Base-by-base conservation (phyloP, 1,284 basidiomycete species). In the Farysia itapuensis region DNA sequence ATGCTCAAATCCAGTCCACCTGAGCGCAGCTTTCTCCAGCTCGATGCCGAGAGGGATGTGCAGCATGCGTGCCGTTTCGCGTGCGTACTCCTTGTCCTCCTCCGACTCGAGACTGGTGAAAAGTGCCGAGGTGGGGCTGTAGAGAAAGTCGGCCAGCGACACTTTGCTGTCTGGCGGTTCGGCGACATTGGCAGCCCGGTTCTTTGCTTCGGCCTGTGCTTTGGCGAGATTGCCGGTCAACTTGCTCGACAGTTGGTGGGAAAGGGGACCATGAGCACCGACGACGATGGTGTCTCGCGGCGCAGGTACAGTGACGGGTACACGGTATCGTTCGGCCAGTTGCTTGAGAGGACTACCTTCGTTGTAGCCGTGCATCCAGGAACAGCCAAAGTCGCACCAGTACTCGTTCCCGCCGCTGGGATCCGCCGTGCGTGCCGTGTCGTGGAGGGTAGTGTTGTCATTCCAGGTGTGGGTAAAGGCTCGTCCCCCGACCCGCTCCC, bases 51-150 rank as follows among this genome's bases (percentile, higher is more conserved):
- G 70, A 0, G 79, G 79, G 14, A 81, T 75, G 45, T 82, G 80
- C 23, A 80, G 71, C 31, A 77, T 77, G 23, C 81, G 67, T 0
- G 80, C 79, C 23, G 81, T 61, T 6, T 68, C 72, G 13, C 63
- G 43, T 1, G 75, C 77, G 0, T 74, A 61, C 13, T 53, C 32
- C 30, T 81, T 81, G 82, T 96, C 92, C 83, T 93, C 90, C 20
- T 56, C 53, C 3, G 30, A 52, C 32, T 40, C 42, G 31, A 67
- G 53, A 16, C 52, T 50, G 5, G 20, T 43, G 31, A 53, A 70
- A 14, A 70, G 53, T 2, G 72, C 49, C 21, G 78, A 79, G 4
- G 42, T 31, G 18, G 67, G n/a, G n/a, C 46, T 41, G 47, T 79
- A 75, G 5, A 80, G 53, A n/a, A 70, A 76, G 7, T 70, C 71